Evolutionary conservation across 148 eudicot genomes (phyloP), one percentile per base, ranked within the genome.

Genomic region (Diospyros lotus): DNA sequence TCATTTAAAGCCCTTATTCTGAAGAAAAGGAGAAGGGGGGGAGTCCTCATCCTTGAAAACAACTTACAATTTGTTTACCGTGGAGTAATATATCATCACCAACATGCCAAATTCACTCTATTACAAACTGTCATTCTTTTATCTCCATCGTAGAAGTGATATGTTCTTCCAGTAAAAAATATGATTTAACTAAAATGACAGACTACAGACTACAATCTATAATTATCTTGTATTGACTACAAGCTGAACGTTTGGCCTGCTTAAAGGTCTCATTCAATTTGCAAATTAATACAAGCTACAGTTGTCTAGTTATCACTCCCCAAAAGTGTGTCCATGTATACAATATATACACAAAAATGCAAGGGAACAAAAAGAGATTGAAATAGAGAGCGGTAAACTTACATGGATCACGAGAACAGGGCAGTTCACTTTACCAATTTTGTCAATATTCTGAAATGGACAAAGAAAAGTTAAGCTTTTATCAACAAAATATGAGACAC

Each of bases 381-480:
- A 64, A 46, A 13, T 39, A 41, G 6, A 2, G 39, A 18, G 4
- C 9, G 6, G 18, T 0, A 58, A 51, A 81, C 96, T 92, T 85
- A 94, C 98, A 82, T 94, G 97, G 80, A 94, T 92, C 14, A 94
- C 84, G 12, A 94, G 86, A 67, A 94, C 95, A 62, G 93, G 96
- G 66, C 98, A 94, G 72, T 82, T 84, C 84, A 94, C 89, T 68
- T 79, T 82, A 66, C 87, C 83, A 44, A 94, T 92, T 80, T 94
- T 94, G 86, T 94, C 97, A 73, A 87, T 80, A 76, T 94, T 94
- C 97, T 94, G 92, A 45, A 71, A 79, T 55, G 53, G 78, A 67
- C 73, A 67, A 69, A 9, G 50, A 51, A 77, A 69, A 77, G 54
- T 59, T 13, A 51, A 71, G 66, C 2, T 51, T 74, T 64, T 5